Conservation (phyloP, 768 basidiomycete genomes). For the Podaxis sp. region DNA sequence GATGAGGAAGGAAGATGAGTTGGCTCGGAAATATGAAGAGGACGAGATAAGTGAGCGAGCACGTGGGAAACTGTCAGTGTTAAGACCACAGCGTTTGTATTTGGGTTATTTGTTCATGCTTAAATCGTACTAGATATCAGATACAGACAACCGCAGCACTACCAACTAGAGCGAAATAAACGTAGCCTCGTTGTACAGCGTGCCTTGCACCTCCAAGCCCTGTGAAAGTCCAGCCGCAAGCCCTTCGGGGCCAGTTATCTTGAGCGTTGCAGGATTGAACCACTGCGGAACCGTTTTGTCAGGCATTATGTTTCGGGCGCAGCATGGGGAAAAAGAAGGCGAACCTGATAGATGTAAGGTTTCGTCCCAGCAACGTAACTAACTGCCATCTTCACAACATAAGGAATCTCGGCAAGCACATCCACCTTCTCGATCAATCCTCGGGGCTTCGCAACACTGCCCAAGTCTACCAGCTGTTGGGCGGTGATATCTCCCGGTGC, state of each 20-base stretch:
- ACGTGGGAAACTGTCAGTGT: conserved; percentile 7
- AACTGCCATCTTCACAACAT: conserved; percentile 87
- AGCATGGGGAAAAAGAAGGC: conserved; percentile 26
- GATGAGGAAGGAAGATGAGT: not conserved
- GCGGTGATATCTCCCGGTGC: conserved; percentile 57
- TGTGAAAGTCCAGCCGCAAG: conserved; percentile 38
- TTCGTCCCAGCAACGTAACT: conserved; percentile 93
- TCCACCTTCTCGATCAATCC: conserved; percentile 93
- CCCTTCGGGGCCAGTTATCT: conserved; percentile 42
- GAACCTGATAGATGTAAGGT: conserved; percentile 91
- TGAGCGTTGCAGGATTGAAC: conserved; percentile 45
- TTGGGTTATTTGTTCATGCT: not conserved
- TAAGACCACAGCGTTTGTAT: not conserved
- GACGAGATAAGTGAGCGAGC: not conserved
- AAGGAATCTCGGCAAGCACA: conserved; percentile 92
- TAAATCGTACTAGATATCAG: not conserved
- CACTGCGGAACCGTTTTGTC: conserved; percentile 37
- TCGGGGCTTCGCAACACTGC: conserved; percentile 53
- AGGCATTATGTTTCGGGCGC: not conserved
- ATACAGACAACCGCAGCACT: not conserved
- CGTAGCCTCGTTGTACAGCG: conserved; percentile 85
- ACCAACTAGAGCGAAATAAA: conserved; percentile 66
- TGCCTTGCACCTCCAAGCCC: conserved; percentile 59
- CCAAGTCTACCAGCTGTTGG: conserved; percentile 56
- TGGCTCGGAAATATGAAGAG: not conserved